Percentiles rank a stretch among this genome's conserved stretches.
These are phyloP conservation scores for Ustilago xerochloae DNA, from an alignment of 1,284 basidiomycete genomes.

Conservation along the genomic window DNA sequence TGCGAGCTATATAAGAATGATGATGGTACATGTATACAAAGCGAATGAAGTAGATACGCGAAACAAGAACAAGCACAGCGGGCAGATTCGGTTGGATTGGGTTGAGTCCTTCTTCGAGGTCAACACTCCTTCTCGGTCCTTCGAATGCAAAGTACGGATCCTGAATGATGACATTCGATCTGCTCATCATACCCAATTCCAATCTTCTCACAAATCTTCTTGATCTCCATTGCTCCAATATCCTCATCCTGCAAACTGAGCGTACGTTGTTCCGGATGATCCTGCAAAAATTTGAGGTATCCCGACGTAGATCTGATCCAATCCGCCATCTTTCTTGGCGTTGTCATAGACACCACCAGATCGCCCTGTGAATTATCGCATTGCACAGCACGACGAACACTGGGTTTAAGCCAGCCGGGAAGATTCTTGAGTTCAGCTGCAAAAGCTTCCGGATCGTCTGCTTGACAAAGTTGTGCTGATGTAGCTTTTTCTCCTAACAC, in stretches of 20 bases:
- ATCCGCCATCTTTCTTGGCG: slow-evolving; percentile 41
- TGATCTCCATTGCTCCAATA: slow-evolving; percentile 33
- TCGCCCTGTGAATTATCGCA: slow-evolving; percentile 40
- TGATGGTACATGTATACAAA: not conserved
- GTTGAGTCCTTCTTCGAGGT: too few species aligned
- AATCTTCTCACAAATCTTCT: slow-evolving; percentile 27
- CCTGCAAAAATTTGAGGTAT: slow-evolving; percentile 35
- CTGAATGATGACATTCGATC: slow-evolving; percentile 45
- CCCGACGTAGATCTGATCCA: slow-evolving; percentile 41
- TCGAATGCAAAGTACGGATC: slow-evolving; percentile 34
- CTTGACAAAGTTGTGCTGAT: slow-evolving; percentile 12
- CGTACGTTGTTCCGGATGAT: slow-evolving; percentile 30
- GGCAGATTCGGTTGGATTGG: too few species aligned
- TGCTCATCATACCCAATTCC: slow-evolving; percentile 33
- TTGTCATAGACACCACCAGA: slow-evolving; percentile 32
- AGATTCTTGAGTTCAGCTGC: slow-evolving; percentile 12
- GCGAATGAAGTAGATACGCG: not conserved
- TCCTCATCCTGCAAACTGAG: slow-evolving; percentile 39
- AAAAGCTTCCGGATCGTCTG: slow-evolving; percentile 23
- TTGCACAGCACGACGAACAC: slow-evolving; percentile 25
- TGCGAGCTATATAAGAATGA: not conserved
- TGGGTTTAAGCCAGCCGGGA: slow-evolving; percentile 27
- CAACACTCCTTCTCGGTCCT: slow-evolving; percentile 12
- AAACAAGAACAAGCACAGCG: not conserved
- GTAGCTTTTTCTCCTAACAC: slow-evolving; percentile 33